Percentiles rank a stretch among this genome's conserved stretches.
Conservation (phyloP, 1,139 yeast genomes). For the Protomyces arabidopsidicola region DNA sequence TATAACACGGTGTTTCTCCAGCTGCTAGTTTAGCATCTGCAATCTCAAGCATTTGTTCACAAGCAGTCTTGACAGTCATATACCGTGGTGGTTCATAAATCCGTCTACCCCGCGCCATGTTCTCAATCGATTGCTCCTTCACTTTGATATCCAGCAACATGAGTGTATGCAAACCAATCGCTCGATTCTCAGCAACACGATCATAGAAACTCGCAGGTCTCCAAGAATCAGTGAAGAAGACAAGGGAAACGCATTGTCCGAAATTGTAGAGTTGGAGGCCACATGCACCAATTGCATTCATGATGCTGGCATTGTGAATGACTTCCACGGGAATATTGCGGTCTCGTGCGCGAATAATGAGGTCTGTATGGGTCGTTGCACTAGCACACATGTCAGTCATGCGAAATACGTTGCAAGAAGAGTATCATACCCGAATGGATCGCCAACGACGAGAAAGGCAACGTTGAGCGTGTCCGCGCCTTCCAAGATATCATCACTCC, state of each 20-base stretch:
- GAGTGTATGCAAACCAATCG: conserved; percentile 84
- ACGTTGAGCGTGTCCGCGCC: conserved; percentile 65
- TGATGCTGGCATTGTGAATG: conserved; percentile 91
- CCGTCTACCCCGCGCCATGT: conserved; percentile 85
- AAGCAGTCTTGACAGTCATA: conserved; percentile 88
- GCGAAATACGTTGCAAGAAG: not conserved
- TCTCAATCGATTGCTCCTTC: conserved; percentile 91
- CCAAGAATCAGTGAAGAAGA: conserved; percentile 92
- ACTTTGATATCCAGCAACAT: conserved; percentile 88
- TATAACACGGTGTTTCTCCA: conserved; percentile 47
- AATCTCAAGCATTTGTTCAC: conserved; percentile 76
- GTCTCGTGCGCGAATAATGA: conserved; percentile 85
- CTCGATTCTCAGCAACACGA: conserved; percentile 82
- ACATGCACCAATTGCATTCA: conserved; percentile 98
- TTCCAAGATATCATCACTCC: conserved; percentile 72
- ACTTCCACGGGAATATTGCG: conserved; percentile 70
- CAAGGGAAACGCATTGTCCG: conserved; percentile 94
- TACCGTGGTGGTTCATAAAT: conserved; percentile 96
- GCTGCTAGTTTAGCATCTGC: conserved; percentile 66
- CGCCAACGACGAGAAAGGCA: conserved; percentile 95
- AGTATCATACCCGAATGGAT: conserved; percentile 66
- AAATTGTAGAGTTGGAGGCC: conserved; percentile 91
- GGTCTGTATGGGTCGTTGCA: conserved; percentile 95
- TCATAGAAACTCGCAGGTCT: conserved; percentile 92
- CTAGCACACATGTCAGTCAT: conserved; percentile 20